Percentiles rank a stretch among this genome's conserved stretches.
phyloP scores from a whole-genome alignment of 2,329 filamentous ascomycete species.

The Berkeleyomyces rouxiae region DNA sequence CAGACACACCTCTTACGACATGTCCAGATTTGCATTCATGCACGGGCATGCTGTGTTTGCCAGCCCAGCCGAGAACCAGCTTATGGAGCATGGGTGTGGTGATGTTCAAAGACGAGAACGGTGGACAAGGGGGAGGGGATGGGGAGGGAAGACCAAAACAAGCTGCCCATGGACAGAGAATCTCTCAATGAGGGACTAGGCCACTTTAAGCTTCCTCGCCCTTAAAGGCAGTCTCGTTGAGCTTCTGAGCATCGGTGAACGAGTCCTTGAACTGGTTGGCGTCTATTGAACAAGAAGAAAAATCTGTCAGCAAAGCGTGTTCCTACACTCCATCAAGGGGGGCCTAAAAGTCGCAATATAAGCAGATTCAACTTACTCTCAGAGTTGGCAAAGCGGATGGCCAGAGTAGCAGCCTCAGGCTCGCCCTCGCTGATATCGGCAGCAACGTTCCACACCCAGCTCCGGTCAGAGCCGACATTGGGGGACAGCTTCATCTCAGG shows the following conservation, averaged over 20 bases:
- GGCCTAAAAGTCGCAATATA: not conserved
- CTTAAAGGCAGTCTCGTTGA: slow-evolving; percentile 77
- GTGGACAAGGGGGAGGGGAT: not conserved
- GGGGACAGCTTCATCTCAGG: slow-evolving; percentile 98
- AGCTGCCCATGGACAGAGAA: not conserved
- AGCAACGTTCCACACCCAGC: slow-evolving; percentile 97
- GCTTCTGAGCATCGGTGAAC: slow-evolving; percentile 91
- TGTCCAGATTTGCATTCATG: not conserved
- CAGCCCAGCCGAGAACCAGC: not conserved
- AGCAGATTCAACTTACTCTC: slow-evolving; percentile 54
- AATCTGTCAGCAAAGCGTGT: not conserved
- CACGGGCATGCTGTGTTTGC: not conserved
- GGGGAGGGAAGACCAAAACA: not conserved
- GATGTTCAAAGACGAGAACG: not conserved
- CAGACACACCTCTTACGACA: not conserved
- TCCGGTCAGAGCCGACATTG: slow-evolving; percentile 94
- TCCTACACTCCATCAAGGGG: not conserved
- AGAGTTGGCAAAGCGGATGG: slow-evolving; percentile 93
- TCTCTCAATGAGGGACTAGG: not conserved
- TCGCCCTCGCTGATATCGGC: slow-evolving; percentile 97
- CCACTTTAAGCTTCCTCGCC: slow-evolving; percentile 21
- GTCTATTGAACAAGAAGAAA: slow-evolving; percentile 34
- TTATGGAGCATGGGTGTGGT: not conserved
- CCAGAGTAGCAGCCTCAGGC: slow-evolving; percentile 86
- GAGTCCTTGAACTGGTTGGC: slow-evolving; percentile 96